phyloP scores from a whole-genome alignment of 129 eudicot genomes.

The Saussurea involucrata region DNA sequence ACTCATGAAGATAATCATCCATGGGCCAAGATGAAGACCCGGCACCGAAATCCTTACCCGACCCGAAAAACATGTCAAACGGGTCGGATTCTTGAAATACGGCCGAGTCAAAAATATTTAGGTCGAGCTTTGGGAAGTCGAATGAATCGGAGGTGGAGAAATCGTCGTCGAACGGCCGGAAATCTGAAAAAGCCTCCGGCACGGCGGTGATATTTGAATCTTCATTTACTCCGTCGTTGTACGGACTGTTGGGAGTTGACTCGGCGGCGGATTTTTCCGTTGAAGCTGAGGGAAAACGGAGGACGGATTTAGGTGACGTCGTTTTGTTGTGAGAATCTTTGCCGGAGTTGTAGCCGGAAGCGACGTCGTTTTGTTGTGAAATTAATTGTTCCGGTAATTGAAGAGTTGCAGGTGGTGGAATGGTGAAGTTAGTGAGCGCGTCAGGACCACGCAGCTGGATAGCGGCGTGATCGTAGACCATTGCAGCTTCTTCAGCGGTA shows the following conservation, averaged over 20 bases:
- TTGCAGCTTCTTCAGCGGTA: conserved; percentile 92
- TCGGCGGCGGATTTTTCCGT: conserved; percentile 27
- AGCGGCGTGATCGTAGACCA: conserved; percentile 90
- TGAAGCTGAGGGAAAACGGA: conserved; percentile 33
- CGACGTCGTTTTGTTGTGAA: too few species aligned
- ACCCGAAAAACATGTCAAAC: conserved; percentile 12
- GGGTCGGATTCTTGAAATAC: conserved; percentile 23
- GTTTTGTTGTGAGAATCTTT: conserved; percentile 33
- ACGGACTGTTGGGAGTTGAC: not conserved
- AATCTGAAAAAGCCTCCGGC: conserved; percentile 28
- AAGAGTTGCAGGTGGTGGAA: conserved; percentile 24
- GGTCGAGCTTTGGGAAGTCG: conserved; percentile 30
- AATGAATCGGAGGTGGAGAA: conserved; percentile 35
- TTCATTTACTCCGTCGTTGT: conserved; percentile 12
- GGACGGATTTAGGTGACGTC: conserved; percentile 59
- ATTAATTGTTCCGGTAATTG: conserved; percentile 17
- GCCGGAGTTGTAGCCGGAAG: conserved; percentile 44
- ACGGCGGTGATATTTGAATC: not conserved
- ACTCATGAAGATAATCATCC: conserved; percentile 53
- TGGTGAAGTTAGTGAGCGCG: conserved; percentile 71
- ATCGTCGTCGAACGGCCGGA: conserved; percentile 26
- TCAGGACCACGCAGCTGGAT: conserved; percentile 87
- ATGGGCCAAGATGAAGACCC: conserved; percentile 18
- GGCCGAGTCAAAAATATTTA: conserved; percentile 41
- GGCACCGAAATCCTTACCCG: conserved; percentile 18